Percentiles rank a stretch among this genome's conserved stretches.
phyloP scores from a whole-genome alignment of 1,139 yeast species.

The Yamadazyma siamensis region DNA sequence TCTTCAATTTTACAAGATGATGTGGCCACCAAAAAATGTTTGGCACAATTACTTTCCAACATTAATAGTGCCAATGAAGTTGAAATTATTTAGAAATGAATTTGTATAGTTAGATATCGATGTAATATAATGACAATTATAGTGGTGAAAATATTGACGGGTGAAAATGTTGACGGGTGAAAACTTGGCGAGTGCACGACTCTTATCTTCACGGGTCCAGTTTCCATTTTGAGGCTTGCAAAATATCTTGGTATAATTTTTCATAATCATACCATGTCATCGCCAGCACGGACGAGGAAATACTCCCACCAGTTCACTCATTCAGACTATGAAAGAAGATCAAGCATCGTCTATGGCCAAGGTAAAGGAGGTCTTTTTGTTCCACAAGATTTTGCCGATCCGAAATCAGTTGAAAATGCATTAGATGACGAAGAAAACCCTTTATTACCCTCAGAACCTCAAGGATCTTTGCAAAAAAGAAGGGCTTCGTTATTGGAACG shows the following conservation, averaged over 20 bases:
- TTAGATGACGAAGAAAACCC: conserved; percentile 13
- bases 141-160: no score
- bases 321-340: conserved; percentile 47
- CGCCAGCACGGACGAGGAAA: conserved; percentile 4
- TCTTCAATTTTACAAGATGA: conserved; percentile 79
- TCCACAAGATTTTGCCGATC: conserved; percentile 45
- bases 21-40: conserved; percentile 80
- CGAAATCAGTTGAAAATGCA: conserved; percentile 9
- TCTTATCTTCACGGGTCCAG: no score
- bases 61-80: conserved; percentile 31
- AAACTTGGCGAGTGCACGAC: no score
- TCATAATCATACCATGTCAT: no score
- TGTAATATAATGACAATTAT: no score
- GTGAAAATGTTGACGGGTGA: no score
- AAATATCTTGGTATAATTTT: no score
- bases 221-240: no score
- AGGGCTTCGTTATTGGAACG: conserved; percentile 26
- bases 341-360: conserved; percentile 52
- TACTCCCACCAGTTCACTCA: conserved; percentile 41
- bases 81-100: no score
- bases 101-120: conserved; percentile 1
- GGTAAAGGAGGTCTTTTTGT: conserved; percentile 52
- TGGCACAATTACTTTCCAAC: conserved; percentile 77
- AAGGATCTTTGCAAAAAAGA: conserved; percentile 4
- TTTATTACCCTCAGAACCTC: conserved; percentile 16